Evolutionary conservation across 2,329 filamentous ascomycete genomes (phyloP).

Genomic region (Pyrenochaeta sp.): DNA sequence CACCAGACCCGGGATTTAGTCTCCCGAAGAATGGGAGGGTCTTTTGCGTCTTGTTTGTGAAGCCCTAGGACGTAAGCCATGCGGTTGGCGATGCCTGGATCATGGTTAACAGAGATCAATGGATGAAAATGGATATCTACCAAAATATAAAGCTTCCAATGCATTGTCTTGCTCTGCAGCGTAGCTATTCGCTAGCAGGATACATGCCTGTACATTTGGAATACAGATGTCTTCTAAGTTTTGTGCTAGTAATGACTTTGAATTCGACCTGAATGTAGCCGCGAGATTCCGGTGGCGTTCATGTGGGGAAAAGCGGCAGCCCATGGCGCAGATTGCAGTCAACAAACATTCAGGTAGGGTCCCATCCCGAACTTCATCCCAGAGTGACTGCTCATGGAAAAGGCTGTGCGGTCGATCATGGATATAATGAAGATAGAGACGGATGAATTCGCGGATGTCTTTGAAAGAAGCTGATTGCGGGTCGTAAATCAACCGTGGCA

Average conservation of each 20-base stretch:
- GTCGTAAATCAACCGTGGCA: too few relatives aligned
- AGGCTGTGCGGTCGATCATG: constrained; percentile 47
- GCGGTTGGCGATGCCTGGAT: constrained; percentile 12
- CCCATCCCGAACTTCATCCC: neutral
- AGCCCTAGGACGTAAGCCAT: constrained; percentile 13
- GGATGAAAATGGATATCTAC: neutral
- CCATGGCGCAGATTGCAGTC: constrained; percentile 2
- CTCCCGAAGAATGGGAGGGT: constrained; percentile 45
- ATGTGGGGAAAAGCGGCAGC: constrained; percentile 5
- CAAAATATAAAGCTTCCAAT: constrained; percentile 52
- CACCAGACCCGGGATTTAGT: constrained; percentile 51
- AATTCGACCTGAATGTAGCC: constrained; percentile 26
- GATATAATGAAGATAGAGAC: constrained; percentile 46
- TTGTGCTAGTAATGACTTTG: constrained; percentile 23
- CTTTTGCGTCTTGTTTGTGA: neutral
- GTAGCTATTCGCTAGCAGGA: constrained; percentile 50
- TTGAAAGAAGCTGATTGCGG: neutral
- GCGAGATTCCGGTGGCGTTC: constrained; percentile 22
- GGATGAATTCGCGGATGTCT: constrained; percentile 22
- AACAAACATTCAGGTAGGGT: constrained; percentile 1
- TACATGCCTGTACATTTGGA: constrained; percentile 51
- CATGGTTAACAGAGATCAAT: neutral
- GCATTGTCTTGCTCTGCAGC: constrained; percentile 46
- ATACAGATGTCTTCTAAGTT: constrained; percentile 50
- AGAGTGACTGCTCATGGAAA: constrained; percentile 39